phyloP scores from a whole-genome alignment of 2,329 filamentous ascomycete genomes.

The Neofusicoccum laricinum region DNA sequence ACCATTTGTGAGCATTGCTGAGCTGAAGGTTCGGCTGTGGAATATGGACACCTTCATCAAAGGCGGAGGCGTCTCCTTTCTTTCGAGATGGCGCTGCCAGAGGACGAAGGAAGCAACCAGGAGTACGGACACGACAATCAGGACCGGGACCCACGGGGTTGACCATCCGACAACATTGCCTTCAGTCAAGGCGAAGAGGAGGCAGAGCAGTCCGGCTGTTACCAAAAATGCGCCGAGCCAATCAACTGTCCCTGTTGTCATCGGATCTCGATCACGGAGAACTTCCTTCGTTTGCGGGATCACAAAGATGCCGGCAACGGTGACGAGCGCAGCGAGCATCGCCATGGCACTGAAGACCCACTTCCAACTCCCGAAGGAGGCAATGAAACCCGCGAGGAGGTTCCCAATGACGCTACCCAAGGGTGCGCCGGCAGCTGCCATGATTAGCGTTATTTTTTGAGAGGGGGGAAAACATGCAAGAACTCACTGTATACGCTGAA shows the following conservation, averaged over 20 bases:
- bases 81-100: slow-evolving; percentile 59
- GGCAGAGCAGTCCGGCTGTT: slow-evolving; percentile 56
- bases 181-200: slow-evolving; percentile 64
- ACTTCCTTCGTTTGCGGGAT: slow-evolving; percentile 50
- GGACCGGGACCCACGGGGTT: slow-evolving; percentile 55
- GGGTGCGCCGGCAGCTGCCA: background rate
- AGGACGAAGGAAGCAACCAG: slow-evolving; percentile 54
- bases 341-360: slow-evolving; percentile 65
- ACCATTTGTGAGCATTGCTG: slow-evolving; percentile 60
- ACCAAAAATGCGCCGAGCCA: slow-evolving; percentile 62
- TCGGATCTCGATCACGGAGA: slow-evolving; percentile 19
- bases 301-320: slow-evolving; percentile 54
- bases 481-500: slow-evolving; percentile 61
- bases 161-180: slow-evolving; percentile 65
- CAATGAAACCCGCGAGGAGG: background rate
- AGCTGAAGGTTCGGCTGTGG: slow-evolving; percentile 53
- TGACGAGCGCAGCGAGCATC: slow-evolving; percentile 55
- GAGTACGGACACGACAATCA: slow-evolving; percentile 56
- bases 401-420: slow-evolving; percentile 58
- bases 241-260: slow-evolving; percentile 54
- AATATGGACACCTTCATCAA: slow-evolving; percentile 64
- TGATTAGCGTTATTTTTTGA: background rate
- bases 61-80: slow-evolving; percentile 46
- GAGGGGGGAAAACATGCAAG: slow-evolving; percentile 12
- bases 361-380: slow-evolving; percentile 57